Evolutionary conservation across 495 filamentous ascomycete species (phyloP), one percentile per base, ranked within the genome.

Genomic region (Ascodesmis nigricans): DNA sequence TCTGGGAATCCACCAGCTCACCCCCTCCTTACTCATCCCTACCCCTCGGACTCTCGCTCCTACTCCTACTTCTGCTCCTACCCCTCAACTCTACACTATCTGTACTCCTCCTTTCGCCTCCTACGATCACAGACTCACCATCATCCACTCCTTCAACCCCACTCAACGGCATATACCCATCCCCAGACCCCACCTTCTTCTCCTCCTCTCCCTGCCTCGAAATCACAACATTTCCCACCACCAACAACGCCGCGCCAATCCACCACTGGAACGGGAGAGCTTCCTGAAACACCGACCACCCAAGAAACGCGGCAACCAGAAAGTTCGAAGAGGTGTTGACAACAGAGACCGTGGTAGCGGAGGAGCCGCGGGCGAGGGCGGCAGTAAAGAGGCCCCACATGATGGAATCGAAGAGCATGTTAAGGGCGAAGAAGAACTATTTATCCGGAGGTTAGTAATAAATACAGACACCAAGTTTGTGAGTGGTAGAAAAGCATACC

Each of bases 251-350:
- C 0, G 84, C 84, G 5, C 84, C 84, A 3, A 78, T 47, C 75
- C 78, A 93, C 84, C 84, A 95, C 29, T 87, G 55, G 22, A 71
- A 71, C 5, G 72, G 70, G 28, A 90, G 58, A 4, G 55, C 47
- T 57, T 90, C 79, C 13, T 60, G 48, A 52, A 90, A 90, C 3
- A 90, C 64, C 30, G 70, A 35, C 47, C 67, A 66, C 0, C 87
- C 82, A 16, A 91, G 55, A n/a, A 95, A 31, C 6, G 87, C 87
- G 1, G 84, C 92, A n/a, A 51, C 49, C 45, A 93, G 58, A 59
- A 97, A 97, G 59, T 97, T 97, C 8, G 78, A 61, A 16, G 76
- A 75, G 3, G 84, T 92, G 50, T 97, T 97, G 40, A 92, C 73
- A 52, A 97, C 76, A 21, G 73, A 77, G 27, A 91, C 87, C 44